phyloP scores from a whole-genome alignment of 352 stramenopile species.

The Phytophthora podocarpi region DNA sequence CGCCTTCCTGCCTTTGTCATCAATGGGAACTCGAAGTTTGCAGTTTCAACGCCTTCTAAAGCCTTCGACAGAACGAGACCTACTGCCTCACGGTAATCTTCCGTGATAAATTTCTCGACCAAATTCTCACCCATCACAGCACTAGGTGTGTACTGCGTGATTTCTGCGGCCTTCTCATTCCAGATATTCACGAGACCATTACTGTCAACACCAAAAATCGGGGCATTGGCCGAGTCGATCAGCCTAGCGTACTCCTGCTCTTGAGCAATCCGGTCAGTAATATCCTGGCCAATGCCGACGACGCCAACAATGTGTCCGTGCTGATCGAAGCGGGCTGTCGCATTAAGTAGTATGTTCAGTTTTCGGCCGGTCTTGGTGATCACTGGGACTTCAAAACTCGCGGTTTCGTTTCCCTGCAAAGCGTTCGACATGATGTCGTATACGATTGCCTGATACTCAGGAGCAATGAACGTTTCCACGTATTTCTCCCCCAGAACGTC shows the following conservation, averaged over 20 bases:
- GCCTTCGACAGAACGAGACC: constrained; percentile 26
- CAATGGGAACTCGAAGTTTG: constrained; percentile 60
- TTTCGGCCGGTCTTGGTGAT: constrained; percentile 57
- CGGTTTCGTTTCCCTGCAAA: no score
- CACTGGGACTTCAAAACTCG: constrained; percentile 71
- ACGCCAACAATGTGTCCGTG: constrained; percentile 7
- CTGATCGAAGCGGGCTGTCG: constrained; percentile 21
- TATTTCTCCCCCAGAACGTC: constrained; percentile 70
- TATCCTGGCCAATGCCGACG: constrained; percentile 45
- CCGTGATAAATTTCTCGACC: constrained; percentile 69
- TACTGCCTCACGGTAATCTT: constrained; percentile 43
- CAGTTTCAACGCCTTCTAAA: constrained; percentile 43
- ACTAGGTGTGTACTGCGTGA: constrained; percentile 56
- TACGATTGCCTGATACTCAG: constrained; percentile 45
- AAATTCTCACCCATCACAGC: constrained; percentile 54
- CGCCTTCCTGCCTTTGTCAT: constrained; percentile 25
- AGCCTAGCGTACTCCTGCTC: constrained; percentile 62
- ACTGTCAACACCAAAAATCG: constrained; percentile 71
- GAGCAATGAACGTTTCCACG: constrained; percentile 52
- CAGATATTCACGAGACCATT: constrained; percentile 62
- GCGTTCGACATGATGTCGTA: constrained; percentile 41
- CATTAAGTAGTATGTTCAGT: constrained; percentile 62
- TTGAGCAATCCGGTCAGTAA: constrained; percentile 58
- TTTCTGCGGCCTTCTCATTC: constrained; percentile 59
- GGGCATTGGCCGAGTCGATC: constrained; percentile 62